Percentiles rank a stretch among this genome's conserved stretches.
phyloP scores from a whole-genome alignment of 306 rosid genomes.

The Sicyos baderoa region DNA sequence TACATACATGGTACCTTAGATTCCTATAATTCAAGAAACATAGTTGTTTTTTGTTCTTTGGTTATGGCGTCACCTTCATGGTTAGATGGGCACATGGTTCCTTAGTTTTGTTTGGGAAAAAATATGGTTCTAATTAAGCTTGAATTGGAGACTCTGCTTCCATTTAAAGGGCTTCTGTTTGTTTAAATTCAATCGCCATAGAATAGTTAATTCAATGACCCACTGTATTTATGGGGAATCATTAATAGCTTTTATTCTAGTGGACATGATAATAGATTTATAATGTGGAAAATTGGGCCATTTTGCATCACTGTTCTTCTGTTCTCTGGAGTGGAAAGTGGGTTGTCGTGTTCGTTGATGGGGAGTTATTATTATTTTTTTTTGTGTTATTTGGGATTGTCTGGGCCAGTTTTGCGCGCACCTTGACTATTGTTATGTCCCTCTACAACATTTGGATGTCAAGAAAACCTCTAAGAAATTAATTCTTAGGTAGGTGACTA shows the following conservation, averaged over 20 bases:
- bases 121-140: background rate
- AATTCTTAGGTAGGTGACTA: too few relatives aligned
- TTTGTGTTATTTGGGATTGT: too few relatives aligned
- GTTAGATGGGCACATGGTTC: background rate
- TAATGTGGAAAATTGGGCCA: too few relatives aligned
- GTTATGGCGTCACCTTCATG: background rate
- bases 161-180: background rate
- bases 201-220: background rate
- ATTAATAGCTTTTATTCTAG: background rate
- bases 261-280: background rate
- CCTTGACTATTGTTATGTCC: too few relatives aligned
- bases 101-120: background rate
- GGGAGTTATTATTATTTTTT: too few relatives aligned
- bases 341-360: background rate
- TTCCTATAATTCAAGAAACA: too few relatives aligned
- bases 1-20: too few relatives aligned
- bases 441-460: too few relatives aligned
- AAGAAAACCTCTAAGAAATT: too few relatives aligned
- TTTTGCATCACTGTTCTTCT: background rate
- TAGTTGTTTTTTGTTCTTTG: constrained; percentile 28
- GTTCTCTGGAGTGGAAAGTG: background rate
- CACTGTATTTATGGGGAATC: background rate
- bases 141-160: background rate
- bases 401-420: too few relatives aligned
- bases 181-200: background rate